A percentile compares a stretch with the other conserved stretches of the same genome.
phyloP scores from a whole-genome alignment of 164 flowering plant species.

The Amborella trichopoda region DNA sequence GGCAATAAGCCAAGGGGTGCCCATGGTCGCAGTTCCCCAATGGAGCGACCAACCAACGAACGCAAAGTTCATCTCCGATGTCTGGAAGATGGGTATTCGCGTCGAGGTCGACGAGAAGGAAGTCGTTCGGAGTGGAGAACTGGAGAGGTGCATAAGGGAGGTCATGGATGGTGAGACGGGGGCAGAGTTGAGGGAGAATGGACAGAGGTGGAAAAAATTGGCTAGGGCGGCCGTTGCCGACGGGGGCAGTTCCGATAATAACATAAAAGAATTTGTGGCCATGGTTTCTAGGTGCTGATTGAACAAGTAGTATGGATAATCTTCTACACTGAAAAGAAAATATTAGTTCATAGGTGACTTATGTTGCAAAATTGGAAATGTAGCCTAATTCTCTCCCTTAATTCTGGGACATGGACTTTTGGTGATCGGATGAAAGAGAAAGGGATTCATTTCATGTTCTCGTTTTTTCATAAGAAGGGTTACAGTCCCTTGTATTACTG shows the following conservation, averaged over 20 bases:
- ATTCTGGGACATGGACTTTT: too few relatives aligned
- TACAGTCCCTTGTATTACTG: too few relatives aligned
- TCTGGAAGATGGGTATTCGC: constrained; percentile 32
- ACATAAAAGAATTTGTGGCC: constrained; percentile 17
- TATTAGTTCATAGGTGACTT: too few relatives aligned
- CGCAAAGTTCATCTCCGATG: constrained; percentile 11
- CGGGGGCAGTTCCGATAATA: constrained; percentile 9
- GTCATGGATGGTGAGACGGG: constrained; percentile 34
- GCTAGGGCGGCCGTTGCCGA: constrained; percentile 4
- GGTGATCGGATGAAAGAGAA: too few relatives aligned
- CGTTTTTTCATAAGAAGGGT: too few relatives aligned
- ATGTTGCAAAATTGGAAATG: too few relatives aligned
- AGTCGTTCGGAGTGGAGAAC: constrained; percentile 24
- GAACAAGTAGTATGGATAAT: too few relatives aligned
- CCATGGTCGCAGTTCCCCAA: constrained; percentile 32
- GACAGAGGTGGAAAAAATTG: constrained; percentile 1
- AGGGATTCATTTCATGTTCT: too few relatives aligned
- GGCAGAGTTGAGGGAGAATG: constrained; percentile 14
- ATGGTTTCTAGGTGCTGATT: too few relatives aligned
- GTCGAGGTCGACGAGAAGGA: constrained; percentile 14
- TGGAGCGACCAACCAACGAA: constrained; percentile 22
- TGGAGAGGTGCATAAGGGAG: constrained; percentile 30
- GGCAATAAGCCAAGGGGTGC: constrained; percentile 33
- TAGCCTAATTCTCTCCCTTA: too few relatives aligned
- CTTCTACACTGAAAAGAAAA: too few relatives aligned